phyloP scores from a whole-genome alignment of 345 rosid species.

The Eucalyptus erythrocorys region DNA sequence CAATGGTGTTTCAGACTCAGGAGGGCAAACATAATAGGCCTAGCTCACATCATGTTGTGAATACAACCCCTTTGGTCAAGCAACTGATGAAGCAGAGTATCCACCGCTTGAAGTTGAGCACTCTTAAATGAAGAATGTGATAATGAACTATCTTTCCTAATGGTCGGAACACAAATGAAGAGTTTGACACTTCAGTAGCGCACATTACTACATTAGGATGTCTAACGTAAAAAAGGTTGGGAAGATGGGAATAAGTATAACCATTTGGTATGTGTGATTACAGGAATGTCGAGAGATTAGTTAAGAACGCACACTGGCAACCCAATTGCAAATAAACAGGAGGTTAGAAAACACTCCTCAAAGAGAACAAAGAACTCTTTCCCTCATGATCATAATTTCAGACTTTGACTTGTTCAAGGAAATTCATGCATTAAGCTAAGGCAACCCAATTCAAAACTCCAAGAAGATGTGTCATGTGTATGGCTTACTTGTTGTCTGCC shows the following conservation, averaged over 20 bases:
- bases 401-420: not conserved
- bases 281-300: not conserved
- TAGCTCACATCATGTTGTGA: not conserved
- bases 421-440: not conserved
- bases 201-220: not conserved
- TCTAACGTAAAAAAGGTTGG: not conserved
- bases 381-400: not conserved
- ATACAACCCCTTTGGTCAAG: not conserved
- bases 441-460: not conserved
- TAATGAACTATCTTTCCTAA: not conserved
- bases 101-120: not conserved
- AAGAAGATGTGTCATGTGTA: not conserved
- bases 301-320: not conserved
- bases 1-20: not conserved
- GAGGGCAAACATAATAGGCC: not conserved
- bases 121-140: not conserved
- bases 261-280: not conserved
- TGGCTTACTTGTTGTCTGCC: constrained; percentile 74
- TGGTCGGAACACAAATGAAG: not conserved
- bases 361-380: not conserved
- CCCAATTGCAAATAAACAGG: not conserved
- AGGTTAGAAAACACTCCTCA: not conserved
- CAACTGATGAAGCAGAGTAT: not conserved
- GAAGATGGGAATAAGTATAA: not conserved
- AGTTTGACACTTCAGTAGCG: not conserved